phyloP scores from a whole-genome alignment of 1,284 basidiomycete genomes.

The Heliocybe sulcata region DNA sequence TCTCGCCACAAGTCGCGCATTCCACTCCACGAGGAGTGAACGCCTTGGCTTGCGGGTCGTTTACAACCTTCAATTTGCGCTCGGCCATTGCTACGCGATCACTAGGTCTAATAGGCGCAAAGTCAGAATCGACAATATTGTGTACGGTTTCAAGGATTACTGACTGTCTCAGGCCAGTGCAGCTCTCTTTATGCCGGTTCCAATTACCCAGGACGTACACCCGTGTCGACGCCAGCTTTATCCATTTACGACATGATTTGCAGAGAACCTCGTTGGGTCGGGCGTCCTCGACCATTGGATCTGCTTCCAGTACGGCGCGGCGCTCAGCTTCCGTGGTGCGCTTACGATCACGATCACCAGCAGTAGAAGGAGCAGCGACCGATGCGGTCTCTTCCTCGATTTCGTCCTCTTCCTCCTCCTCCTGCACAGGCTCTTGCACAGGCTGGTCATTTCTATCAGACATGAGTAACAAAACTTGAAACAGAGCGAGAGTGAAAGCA shows the following conservation, averaged over 20 bases:
- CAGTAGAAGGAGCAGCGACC: conserved; percentile 11
- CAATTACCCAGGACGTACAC: conserved; percentile 43
- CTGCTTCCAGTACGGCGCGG: conserved; percentile 41
- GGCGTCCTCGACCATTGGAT: conserved; percentile 40
- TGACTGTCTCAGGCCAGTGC: conserved; percentile 29
- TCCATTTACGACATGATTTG: conserved; percentile 52
- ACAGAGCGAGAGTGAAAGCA: conserved; percentile 8
- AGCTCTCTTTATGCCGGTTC: conserved; percentile 40
- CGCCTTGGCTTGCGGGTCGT: conserved; percentile 47
- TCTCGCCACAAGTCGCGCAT: conserved; percentile 40
- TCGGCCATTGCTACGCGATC: conserved; percentile 51
- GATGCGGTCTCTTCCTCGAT: conserved; percentile 20
- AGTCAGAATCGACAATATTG: not conserved
- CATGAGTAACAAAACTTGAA: conserved; percentile 3
- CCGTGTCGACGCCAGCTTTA: conserved; percentile 34
- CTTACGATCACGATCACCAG: conserved; percentile 10
- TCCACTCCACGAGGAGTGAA: conserved; percentile 36
- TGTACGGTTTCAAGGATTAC: conserved; percentile 11
- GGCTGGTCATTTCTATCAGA: conserved; percentile 5
- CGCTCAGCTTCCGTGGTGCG: conserved; percentile 35
- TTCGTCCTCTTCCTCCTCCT: conserved; percentile 7
- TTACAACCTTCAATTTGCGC: conserved; percentile 49
- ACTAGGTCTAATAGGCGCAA: conserved; percentile 30
- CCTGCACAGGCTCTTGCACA: not conserved
- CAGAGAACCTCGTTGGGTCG: conserved; percentile 47